Evolutionary conservation across 192 early-diverging fungal genomes (phyloP).

Genomic region (Cetraspora pellucida): DNA sequence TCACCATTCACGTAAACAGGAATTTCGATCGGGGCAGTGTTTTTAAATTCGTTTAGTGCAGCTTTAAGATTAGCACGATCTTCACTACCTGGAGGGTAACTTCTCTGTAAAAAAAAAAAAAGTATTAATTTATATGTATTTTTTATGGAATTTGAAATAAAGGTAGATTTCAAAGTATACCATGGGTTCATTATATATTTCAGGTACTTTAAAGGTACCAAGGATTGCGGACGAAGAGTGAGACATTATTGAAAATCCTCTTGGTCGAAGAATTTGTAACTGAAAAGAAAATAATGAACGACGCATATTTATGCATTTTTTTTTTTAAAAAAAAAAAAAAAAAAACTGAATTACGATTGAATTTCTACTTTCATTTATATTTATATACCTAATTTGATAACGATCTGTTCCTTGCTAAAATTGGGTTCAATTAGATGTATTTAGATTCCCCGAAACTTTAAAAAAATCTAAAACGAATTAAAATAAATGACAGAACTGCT

Average conservation of each 20-base stretch:
- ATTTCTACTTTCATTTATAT: too few relatives aligned
- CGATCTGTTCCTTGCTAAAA: too few relatives aligned
- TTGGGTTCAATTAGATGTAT: too few relatives aligned
- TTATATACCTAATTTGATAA: too few relatives aligned
- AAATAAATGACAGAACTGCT: too few relatives aligned
- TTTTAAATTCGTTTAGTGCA: constrained; percentile 77
- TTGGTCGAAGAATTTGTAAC: too few relatives aligned
- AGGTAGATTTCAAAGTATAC: constrained; percentile 35
- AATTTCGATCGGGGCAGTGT: constrained; percentile 70
- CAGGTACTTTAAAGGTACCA: constrained; percentile 80
- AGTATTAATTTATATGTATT: constrained; percentile 4
- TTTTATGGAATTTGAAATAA: background rate
- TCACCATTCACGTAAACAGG: constrained; percentile 87
- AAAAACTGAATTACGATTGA: too few relatives aligned
- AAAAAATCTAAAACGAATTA: too few relatives aligned
- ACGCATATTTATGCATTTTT: too few relatives aligned
- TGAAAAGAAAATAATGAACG: too few relatives aligned
- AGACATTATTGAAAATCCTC: background rate
- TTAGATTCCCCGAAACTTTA: too few relatives aligned
- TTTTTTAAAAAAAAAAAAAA: too few relatives aligned
- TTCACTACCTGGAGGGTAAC: constrained; percentile 73
- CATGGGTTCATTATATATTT: constrained; percentile 87
- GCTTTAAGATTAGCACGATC: constrained; percentile 74
- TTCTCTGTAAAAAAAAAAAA: constrained; percentile 42
- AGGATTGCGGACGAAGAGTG: constrained; percentile 51